phyloP scores from a whole-genome alignment of 2,329 filamentous ascomycete species.

The Aspergillus quadrilineatus region DNA sequence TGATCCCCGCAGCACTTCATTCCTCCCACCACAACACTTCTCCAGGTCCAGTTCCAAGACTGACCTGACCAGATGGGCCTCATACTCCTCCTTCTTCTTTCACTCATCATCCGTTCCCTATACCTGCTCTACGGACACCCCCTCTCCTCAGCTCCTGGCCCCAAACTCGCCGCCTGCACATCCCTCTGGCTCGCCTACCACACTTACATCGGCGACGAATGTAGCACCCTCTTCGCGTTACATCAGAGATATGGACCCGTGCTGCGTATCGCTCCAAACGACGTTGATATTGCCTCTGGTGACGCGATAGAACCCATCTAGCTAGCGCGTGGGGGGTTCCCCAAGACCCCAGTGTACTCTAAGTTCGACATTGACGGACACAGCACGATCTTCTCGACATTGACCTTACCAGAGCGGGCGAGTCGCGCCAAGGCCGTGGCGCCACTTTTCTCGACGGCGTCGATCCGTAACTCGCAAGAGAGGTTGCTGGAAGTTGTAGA shows the following conservation, averaged over 20 bases:
- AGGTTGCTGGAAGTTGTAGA: slow-evolving; percentile 20
- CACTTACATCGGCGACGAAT: slow-evolving; percentile 36
- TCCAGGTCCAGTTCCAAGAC: too few relatives aligned
- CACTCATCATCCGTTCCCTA: slow-evolving; percentile 14
- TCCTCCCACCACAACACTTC: not conserved
- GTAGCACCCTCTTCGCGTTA: slow-evolving; percentile 25
- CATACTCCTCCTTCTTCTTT: not conserved
- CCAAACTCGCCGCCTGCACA: slow-evolving; percentile 33
- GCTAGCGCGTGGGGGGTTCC: slow-evolving; percentile 52
- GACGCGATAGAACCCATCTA: slow-evolving; percentile 53
- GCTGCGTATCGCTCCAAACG: slow-evolving; percentile 40
- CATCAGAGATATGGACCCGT: slow-evolving; percentile 38
- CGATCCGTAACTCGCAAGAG: slow-evolving; percentile 21
- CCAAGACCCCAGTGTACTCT: slow-evolving; percentile 52
- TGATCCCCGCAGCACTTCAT: too few relatives aligned
- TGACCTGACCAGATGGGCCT: not conserved
- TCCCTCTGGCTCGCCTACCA: slow-evolving; percentile 34
- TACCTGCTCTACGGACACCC: slow-evolving; percentile 42
- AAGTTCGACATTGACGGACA: slow-evolving; percentile 61
- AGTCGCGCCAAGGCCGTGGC: slow-evolving; percentile 52
- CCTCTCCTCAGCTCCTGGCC: slow-evolving; percentile 42
- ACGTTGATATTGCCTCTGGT: slow-evolving; percentile 46
- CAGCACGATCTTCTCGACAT: slow-evolving; percentile 54
- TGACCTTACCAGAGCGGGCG: slow-evolving; percentile 45
- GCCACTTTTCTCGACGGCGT: slow-evolving; percentile 44